Evolutionary conservation across 2,329 filamentous ascomycete species (phyloP), one percentile per base, ranked within the genome.

Genomic region (Exserohilum turcica): DNA sequence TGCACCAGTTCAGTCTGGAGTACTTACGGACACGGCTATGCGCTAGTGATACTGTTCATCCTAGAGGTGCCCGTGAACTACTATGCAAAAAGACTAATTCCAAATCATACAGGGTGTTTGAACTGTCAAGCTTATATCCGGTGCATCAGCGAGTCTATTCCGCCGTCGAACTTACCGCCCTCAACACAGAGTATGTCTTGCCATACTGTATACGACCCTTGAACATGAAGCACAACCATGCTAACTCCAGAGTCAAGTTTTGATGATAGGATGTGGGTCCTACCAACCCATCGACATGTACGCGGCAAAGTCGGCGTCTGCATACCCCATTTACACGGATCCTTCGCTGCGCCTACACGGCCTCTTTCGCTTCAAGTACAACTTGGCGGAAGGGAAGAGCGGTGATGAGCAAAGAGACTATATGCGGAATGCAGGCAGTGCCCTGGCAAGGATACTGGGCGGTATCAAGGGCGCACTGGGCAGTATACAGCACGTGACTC

Each of bases 91-190:
- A 33, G 3, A 19, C 27, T 32, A 15, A 43, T 13, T 3, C 2
- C 4, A 24, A 24, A n/a, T 6, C 4, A 28, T 13, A 5, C 24
- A 66, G 65, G 65, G 63, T 67, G 65, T 29, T 24, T 64, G n/a
- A 67, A 65, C 24, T 67, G 65, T 33, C 61, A 66, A 54, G 61
- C 57, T 2, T 67, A 66, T 21, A 56, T 67, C 7, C 55, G 60
- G 4, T 48, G 42, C 13, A 57, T 67, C 10, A 62, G 60, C 45
- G 52, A 60, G 13, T 48, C 55, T 3, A 54, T 67, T 12, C 63
- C 65, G 12, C 63, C 59, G 2, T 59, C 56, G 3, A 60, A 53
- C 2, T 44, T 67, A 2, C 61, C 63, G n/a, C 3, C 48, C 1
- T 53, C 56, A 28, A 65, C 59, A 3, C 63, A 65, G 42, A 56